These are phyloP conservation scores for Phytopythium litorale DNA, from an alignment of 352 stramenopile species.

Conservation along the genomic window DNA sequence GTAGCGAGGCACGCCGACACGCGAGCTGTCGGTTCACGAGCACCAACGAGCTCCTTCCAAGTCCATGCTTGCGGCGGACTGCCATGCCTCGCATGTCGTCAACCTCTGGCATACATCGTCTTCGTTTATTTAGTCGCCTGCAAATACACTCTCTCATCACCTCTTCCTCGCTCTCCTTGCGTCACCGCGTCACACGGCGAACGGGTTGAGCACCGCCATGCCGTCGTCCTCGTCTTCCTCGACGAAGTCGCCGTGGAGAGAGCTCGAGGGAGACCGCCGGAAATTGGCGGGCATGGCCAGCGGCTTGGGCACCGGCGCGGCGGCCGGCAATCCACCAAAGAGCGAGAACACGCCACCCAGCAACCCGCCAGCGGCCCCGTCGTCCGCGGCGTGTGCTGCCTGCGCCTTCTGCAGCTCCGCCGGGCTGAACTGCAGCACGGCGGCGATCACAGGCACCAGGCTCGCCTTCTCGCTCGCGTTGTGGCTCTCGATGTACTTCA, in stretches of 20 bases:
- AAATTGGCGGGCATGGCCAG: constrained; percentile 46
- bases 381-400: constrained; percentile 32
- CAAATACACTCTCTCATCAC: too few species aligned
- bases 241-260: constrained; percentile 19
- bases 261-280: constrained; percentile 22
- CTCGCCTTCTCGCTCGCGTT: constrained; percentile 69
- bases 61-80: too few species aligned
- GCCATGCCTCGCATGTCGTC: too few species aligned
- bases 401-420: constrained; percentile 60
- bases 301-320: constrained; percentile 39
- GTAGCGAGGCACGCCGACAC: too few species aligned
- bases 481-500: constrained; percentile 83
- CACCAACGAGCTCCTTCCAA: too few species aligned
- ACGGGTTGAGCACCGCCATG: constrained; percentile 57
- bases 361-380: constrained; percentile 34
- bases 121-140: too few species aligned
- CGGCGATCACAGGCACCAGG: constrained; percentile 77
- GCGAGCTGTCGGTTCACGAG: too few species aligned
- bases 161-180: not conserved
- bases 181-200: constrained; percentile 29
- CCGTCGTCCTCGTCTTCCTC: constrained; percentile 53
- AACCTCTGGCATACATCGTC: too few species aligned
- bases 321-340: constrained; percentile 34
- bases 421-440: constrained; percentile 68
- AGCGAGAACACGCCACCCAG: constrained; percentile 75